Evolutionary conservation across 805 yeast species (phyloP).

Genomic region (Priceomyces melissophilus): DNA sequence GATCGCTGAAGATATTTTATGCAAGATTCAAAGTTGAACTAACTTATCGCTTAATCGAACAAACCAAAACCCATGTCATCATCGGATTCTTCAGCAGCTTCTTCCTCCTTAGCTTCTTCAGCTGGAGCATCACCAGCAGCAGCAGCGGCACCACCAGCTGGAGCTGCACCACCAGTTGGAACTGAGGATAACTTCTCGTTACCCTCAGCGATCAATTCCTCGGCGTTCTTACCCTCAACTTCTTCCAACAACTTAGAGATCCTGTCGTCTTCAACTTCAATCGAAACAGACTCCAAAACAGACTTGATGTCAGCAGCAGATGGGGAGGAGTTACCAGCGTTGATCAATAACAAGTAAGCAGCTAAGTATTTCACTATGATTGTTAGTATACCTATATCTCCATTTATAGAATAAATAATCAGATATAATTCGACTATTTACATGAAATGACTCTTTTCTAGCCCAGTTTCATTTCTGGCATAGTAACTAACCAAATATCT

Average conservation of each 20-base stretch:
- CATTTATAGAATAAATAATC: neutral
- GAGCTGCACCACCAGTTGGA: constrained; percentile 97
- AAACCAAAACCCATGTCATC: constrained; percentile 95
- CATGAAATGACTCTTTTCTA: neutral
- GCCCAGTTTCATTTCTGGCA: too few species aligned
- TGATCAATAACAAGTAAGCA: constrained; percentile 96
- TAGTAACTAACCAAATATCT: too few species aligned
- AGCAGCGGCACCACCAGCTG: constrained; percentile 68
- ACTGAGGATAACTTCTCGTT: constrained; percentile 93
- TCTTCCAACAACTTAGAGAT: constrained; percentile 75
- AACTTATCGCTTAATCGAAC: constrained; percentile 70
- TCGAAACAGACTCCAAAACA: constrained; percentile 91
- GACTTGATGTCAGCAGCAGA: constrained; percentile 86
- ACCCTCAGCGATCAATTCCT: constrained; percentile 92
- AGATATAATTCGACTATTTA: neutral
- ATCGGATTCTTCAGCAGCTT: constrained; percentile 57
- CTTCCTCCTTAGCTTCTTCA: constrained; percentile 69
- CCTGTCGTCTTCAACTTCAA: constrained; percentile 90
- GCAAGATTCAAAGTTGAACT: constrained; percentile 1
- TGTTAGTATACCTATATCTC: constrained; percentile 8
- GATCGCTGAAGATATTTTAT: constrained; percentile 1
- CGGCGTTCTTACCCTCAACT: constrained; percentile 89
- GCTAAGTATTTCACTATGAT: constrained; percentile 93
- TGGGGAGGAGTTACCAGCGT: constrained; percentile 95
- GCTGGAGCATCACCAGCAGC: constrained; percentile 68